Evolutionary conservation across 2,329 filamentous ascomycete genomes (phyloP).

Genomic region (Didymellaceae sp.): DNA sequence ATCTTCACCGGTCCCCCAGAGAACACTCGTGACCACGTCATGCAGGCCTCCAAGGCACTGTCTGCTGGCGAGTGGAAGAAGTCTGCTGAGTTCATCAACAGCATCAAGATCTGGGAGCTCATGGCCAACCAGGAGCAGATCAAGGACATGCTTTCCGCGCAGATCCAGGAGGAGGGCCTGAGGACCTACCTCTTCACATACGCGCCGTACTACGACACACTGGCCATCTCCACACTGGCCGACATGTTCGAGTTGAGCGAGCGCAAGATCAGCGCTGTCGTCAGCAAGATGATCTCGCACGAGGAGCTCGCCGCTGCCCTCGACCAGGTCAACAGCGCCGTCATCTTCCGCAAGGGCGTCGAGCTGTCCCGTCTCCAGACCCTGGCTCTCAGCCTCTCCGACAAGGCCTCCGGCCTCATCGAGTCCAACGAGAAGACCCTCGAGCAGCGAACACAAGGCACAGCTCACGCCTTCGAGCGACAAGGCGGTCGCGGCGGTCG

Average conservation of each 20-base stretch:
- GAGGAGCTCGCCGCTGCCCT: slow-evolving; percentile 95
- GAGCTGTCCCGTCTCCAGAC: slow-evolving; percentile 96
- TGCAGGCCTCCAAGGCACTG: slow-evolving; percentile 97
- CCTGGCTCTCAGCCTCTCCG: slow-evolving; percentile 88
- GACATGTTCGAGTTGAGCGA: slow-evolving; percentile 94
- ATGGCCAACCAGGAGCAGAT: slow-evolving; percentile 92
- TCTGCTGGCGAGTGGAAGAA: slow-evolving; percentile 99
- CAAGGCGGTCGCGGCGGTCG: slow-evolving; percentile 79
- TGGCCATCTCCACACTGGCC: slow-evolving; percentile 83
- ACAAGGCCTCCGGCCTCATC: slow-evolving; percentile 95
- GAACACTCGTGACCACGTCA: slow-evolving; percentile 98
- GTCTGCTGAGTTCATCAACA: slow-evolving; percentile 89
- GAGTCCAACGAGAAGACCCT: slow-evolving; percentile 97
- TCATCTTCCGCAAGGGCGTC: slow-evolving; percentile 99
- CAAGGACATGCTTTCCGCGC: slow-evolving; percentile 95
- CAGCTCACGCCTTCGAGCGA: slow-evolving; percentile 91
- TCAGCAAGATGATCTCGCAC: slow-evolving; percentile 99
- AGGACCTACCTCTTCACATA: slow-evolving; percentile 99
- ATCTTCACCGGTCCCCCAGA: slow-evolving; percentile 98
- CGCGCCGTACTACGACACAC: slow-evolving; percentile 97
- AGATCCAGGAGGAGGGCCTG: slow-evolving; percentile 98
- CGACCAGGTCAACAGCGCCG: slow-evolving; percentile 95
- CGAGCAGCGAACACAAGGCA: slow-evolving; percentile 96
- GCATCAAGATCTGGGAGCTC: slow-evolving; percentile 99
- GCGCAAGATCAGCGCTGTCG: slow-evolving; percentile 90